Base-by-base conservation (phyloP, 2,329 filamentous ascomycete genomes). In the Metarhizium sp. region DNA sequence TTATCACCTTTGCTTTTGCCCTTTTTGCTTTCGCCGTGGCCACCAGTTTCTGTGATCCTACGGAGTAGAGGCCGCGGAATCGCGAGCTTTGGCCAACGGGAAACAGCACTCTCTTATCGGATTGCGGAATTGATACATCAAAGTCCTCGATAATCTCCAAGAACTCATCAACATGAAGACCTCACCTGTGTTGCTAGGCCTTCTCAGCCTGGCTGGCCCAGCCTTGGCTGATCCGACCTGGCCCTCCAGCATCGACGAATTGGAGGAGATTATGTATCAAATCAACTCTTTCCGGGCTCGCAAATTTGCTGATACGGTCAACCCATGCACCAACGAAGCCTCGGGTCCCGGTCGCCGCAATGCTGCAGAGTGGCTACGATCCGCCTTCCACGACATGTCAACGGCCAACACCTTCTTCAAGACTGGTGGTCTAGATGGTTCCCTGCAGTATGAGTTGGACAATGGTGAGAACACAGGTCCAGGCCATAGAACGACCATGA, bases 211-310 rank as follows among this genome's bases (percentile, higher is more conserved):
- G 54, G 68, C 67, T 50, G 59, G 67, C 57, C 53, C 51, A 18
- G 64, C 64, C 51, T 58, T 60, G 50, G 75, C 79, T 29, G 76
- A 78, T 59, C 78, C 78, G 36, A 85, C 81, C 62, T 86, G 82
- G 82, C 82, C 82, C 2, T 76, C 79, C 2, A 62, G 73, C 13
- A 75, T 75, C 18, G 82, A 86, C 61, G 81, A 85, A 64, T 69
- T 86, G 57, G 82, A 86, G 66, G 82, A 84, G 65, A 78, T 85
- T 59, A 80, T 85, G 73, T 82, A 77, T 62, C 78, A 85, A 61
- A 77, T 79, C 53, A 70, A 73, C 38, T 80, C 79, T 3, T 79
- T 81, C 62, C 71, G 74, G 49, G 73, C 76, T 36, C 74, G 80
- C 58, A 74, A 78, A 45, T 84, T 86, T 64, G 75, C 79, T 49